phyloP scores from a whole-genome alignment of 2,329 filamentous ascomycete species.

The Fusarium goolgardi region DNA sequence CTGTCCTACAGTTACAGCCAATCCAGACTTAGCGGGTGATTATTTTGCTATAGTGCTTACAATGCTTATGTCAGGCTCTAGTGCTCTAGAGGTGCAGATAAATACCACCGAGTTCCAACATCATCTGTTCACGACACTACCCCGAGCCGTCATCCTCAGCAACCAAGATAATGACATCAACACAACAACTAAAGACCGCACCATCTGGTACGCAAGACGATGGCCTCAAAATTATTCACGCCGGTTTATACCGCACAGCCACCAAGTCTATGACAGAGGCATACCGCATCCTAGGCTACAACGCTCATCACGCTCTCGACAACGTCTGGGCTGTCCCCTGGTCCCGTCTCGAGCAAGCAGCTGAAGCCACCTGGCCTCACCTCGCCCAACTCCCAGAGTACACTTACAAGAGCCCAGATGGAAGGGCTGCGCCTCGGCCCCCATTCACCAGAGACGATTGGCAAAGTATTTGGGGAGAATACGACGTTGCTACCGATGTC shows the following conservation, averaged over 20 bases:
- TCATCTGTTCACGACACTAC: not conserved
- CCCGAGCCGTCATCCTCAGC: too few species aligned
- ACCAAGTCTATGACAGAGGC: conserved; percentile 20
- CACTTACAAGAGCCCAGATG: not conserved
- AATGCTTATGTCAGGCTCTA: not conserved
- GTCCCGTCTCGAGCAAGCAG: conserved; percentile 4
- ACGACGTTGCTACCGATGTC: conserved; percentile 16
- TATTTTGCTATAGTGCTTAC: not conserved
- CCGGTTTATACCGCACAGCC: conserved; percentile 12
- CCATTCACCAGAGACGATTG: not conserved
- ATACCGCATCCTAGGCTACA: conserved; percentile 9
- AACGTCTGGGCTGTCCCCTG: conserved; percentile 2
- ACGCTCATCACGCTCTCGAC: conserved; percentile 4
- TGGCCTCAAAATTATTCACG: conserved; percentile 12
- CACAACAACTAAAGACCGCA: rapidly evolving
- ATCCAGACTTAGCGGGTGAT: not conserved
- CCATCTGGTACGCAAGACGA: rapidly evolving
- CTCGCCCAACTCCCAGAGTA: conserved; percentile 3
- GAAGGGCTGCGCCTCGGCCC: not conserved
- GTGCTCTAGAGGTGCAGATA: not conserved
- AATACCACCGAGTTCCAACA: not conserved
- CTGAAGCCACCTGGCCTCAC: conserved; percentile 22
- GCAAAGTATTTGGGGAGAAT: conserved; percentile 13
- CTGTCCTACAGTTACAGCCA: not conserved
- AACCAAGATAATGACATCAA: not conserved